Evolutionary conservation across 2,329 filamentous ascomycete species (phyloP).

Genomic region (Talaromyces islandicus): DNA sequence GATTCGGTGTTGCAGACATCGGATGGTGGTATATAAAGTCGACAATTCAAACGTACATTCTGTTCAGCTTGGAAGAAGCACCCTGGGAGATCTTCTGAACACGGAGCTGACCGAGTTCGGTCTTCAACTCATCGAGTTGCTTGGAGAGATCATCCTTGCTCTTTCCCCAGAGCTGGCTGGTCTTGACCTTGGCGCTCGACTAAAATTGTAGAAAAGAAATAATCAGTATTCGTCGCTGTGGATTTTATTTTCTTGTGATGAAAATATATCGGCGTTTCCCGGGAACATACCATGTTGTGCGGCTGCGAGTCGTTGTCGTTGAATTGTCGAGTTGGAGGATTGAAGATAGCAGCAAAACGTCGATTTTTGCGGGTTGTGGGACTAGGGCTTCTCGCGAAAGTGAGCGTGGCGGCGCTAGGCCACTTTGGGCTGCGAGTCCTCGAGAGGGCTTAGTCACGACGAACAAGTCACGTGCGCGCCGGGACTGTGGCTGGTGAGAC

Average conservation of each 20-base stretch:
- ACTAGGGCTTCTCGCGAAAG: conserved; percentile 37
- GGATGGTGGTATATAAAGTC: background rate
- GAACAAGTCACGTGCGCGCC: background rate
- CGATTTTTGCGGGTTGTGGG: conserved; percentile 37
- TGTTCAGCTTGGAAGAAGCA: conserved; percentile 90
- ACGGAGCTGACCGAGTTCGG: conserved; percentile 90
- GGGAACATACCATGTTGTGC: conserved; percentile 38
- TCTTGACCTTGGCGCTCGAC: conserved; percentile 78
- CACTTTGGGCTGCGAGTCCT: background rate
- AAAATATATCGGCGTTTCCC: background rate
- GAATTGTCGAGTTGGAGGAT: conserved; percentile 39
- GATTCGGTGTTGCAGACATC: background rate
- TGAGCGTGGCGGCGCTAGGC: conserved; percentile 8
- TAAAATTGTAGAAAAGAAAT: conserved; percentile 25
- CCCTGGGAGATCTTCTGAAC: conserved; percentile 97
- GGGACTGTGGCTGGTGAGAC: conserved; percentile 2
- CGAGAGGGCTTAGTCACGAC: background rate
- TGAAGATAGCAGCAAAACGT: conserved; percentile 29
- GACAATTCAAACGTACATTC: conserved; percentile 65
- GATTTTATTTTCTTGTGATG: background rate
- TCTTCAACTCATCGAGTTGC: conserved; percentile 92
- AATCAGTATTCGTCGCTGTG: conserved; percentile 14
- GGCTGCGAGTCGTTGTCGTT: conserved; percentile 38
- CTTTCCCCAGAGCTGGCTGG: conserved; percentile 96
- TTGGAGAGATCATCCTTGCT: conserved; percentile 97